phyloP scores from a whole-genome alignment of 2,329 filamentous ascomycete genomes.

The Pezizomycotina sp. region DNA sequence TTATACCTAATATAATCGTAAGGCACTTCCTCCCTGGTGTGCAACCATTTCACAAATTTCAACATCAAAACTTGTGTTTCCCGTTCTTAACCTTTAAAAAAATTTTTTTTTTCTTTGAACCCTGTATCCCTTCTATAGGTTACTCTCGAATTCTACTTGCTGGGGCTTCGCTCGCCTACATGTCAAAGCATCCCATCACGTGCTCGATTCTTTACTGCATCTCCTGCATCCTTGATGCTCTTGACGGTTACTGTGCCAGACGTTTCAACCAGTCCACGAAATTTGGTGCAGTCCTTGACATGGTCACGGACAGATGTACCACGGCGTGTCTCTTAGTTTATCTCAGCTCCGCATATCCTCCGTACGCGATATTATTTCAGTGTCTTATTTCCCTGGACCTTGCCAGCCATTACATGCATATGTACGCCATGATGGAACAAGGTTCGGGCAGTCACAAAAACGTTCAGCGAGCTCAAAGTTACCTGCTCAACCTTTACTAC shows the following conservation, averaged over 20 bases:
- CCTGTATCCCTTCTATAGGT: slow-evolving; percentile 36
- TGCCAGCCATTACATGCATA: slow-evolving; percentile 96
- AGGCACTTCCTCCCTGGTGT: slow-evolving; percentile 25
- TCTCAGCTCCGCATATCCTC: slow-evolving; percentile 65
- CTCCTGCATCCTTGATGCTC: slow-evolving; percentile 84
- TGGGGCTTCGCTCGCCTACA: slow-evolving; percentile 89
- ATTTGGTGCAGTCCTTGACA: slow-evolving; percentile 92
- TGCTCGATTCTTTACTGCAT: slow-evolving; percentile 83
- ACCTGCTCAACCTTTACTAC: slow-evolving; percentile 88
- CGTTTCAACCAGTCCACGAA: slow-evolving; percentile 78
- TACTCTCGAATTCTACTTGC: slow-evolving; percentile 66
- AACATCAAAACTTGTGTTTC: background rate
- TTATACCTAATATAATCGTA: slow-evolving; percentile 72
- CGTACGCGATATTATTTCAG: slow-evolving; percentile 71
- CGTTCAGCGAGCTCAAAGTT: slow-evolving; percentile 72
- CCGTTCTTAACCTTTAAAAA: background rate
- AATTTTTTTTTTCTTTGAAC: background rate
- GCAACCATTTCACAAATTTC: background rate
- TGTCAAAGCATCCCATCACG: slow-evolving; percentile 94
- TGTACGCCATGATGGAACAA: slow-evolving; percentile 40
- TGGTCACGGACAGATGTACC: slow-evolving; percentile 97
- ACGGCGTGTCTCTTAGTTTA: slow-evolving; percentile 91
- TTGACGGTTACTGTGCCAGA: slow-evolving; percentile 86
- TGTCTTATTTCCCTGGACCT: slow-evolving; percentile 80
- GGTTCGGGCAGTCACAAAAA: slow-evolving; percentile 62